A percentile compares a stretch with the other conserved stretches of the same genome.
These are phyloP conservation scores for Nemania sp. DNA, from an alignment of 2,329 filamentous ascomycete species.

Conservation along the genomic window DNA sequence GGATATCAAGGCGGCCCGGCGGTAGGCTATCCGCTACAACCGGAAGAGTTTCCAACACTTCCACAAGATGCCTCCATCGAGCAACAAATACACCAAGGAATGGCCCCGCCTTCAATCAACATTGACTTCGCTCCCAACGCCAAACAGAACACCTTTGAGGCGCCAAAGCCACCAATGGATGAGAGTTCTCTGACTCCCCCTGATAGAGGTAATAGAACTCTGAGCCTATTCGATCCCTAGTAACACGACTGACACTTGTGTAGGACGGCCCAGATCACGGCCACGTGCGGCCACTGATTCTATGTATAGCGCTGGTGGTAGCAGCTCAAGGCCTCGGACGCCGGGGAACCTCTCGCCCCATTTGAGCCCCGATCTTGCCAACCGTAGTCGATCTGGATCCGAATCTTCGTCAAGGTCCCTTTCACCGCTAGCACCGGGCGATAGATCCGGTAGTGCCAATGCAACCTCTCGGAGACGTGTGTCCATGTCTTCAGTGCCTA, in stretches of 20 bases:
- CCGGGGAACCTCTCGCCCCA: conserved; percentile 55
- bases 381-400: conserved; percentile 48
- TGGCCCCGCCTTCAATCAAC: conserved; percentile 86
- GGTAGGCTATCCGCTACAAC: conserved; percentile 46
- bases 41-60: conserved; percentile 58
- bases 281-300: conserved; percentile 64
- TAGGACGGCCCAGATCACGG: conserved; percentile 53
- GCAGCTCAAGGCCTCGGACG: conserved; percentile 46
- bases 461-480: conserved; percentile 57
- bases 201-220: conserved; percentile 59
- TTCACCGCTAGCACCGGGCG: conserved; percentile 63
- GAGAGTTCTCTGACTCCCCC: conserved; percentile 84
- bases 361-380: conserved; percentile 48
- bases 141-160: conserved; percentile 66
- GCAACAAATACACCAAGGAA: conserved; percentile 63
- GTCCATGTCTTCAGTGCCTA: conserved; percentile 65
- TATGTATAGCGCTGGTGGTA: conserved; percentile 53
- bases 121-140: conserved; percentile 86
- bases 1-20: conserved; percentile 47
- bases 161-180: conserved; percentile 66
- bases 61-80: conserved; percentile 51
- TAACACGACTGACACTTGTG: conserved; percentile 28
- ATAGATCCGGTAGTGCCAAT: conserved; percentile 53
- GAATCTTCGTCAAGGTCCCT: conserved; percentile 47
- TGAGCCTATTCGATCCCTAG: conserved; percentile 9